Percentiles rank a stretch among this genome's conserved stretches.
phyloP scores from a whole-genome alignment of 2,329 filamentous ascomycete genomes.

The Aspergillus phoenicis region DNA sequence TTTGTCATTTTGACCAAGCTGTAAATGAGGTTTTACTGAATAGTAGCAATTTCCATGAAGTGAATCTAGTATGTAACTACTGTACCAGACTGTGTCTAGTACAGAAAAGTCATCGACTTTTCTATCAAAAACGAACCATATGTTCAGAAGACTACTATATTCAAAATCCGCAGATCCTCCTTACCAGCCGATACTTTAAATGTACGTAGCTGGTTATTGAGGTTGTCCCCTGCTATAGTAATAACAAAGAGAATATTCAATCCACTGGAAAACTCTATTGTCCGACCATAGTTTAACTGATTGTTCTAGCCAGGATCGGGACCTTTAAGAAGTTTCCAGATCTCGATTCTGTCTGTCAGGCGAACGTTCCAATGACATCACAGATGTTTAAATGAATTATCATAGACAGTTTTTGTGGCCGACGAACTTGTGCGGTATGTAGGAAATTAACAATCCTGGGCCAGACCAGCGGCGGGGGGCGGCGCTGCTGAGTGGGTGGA shows the following conservation, averaged over 20 bases:
- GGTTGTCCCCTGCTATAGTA: not conserved
- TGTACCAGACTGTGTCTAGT: not conserved
- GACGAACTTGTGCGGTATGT: not conserved
- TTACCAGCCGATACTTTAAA: not conserved
- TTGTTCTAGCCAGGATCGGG: not conserved
- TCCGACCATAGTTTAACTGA: not conserved
- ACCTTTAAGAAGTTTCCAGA: not conserved
- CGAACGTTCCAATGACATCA: not conserved
- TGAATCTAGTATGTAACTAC: not conserved
- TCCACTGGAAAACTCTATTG: not conserved
- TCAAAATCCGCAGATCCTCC: not conserved
- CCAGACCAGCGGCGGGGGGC: not conserved
- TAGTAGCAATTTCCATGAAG: not conserved
- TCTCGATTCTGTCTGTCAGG: not conserved
- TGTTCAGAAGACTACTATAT: not conserved
- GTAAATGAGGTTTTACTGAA: not conserved
- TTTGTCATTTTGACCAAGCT: not conserved
- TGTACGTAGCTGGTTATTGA: not conserved
- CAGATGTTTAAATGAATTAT: not conserved
- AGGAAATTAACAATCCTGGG: not conserved
- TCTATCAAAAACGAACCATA: not conserved
- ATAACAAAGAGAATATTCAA: not conserved
- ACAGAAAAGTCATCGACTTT: not conserved
- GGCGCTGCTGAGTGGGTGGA: not conserved
- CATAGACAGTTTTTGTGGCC: not conserved